Evolutionary conservation across 139 green algal genomes (phyloP), one percentile per base, ranked within the genome.

Genomic region (Nannochloris sp.): DNA sequence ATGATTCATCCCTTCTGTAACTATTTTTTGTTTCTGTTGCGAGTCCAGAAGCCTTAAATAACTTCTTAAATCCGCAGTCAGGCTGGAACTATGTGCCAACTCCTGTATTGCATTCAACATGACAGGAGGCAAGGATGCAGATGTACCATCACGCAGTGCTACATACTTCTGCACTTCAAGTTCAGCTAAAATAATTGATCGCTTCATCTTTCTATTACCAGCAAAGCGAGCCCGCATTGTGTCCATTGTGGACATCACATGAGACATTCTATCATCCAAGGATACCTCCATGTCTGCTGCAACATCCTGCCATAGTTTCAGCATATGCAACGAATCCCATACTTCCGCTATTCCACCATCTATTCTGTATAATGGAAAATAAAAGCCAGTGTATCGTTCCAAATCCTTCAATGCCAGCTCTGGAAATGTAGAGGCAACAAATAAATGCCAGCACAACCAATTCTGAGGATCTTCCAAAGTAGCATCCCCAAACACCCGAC

Each of bases 381-480:
- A 20, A 25, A 53, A 53, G 6, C 46, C 46, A 20, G 17, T 23
- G 4, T 28, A 28, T 23, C 5, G 16, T 28, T 53, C 46, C 14
- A 53, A 53, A 11, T 53, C 46, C 0, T 53, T 11, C 20, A 53
- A 9, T 5, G n/a, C n/a, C 16, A 23, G 20, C 14, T 53, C 46
- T 53, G 46, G 46, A 20, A 53, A 53, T 14, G 16, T 53, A 2
- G 17, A 53, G 16, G n/a, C n/a, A 28, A 53, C 20, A 66, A 80
- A 88, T 14, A 74, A 66, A 55, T 66, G 61, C 61, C 76, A 66
- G 33, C 46, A 59, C 1, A 49, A 56, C 83, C 81, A 90, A 64
- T 90, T 82, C 17, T 90, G 84, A 2, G 81, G 76, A 46, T 79
- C 61, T 2, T 60, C 37, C 16, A 40, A 56, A 29, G 79, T 68